Evolutionary conservation across 169 alveolate species (phyloP), one percentile per base, ranked within the genome.

Genomic region (Plasmodium knowlesi): DNA sequence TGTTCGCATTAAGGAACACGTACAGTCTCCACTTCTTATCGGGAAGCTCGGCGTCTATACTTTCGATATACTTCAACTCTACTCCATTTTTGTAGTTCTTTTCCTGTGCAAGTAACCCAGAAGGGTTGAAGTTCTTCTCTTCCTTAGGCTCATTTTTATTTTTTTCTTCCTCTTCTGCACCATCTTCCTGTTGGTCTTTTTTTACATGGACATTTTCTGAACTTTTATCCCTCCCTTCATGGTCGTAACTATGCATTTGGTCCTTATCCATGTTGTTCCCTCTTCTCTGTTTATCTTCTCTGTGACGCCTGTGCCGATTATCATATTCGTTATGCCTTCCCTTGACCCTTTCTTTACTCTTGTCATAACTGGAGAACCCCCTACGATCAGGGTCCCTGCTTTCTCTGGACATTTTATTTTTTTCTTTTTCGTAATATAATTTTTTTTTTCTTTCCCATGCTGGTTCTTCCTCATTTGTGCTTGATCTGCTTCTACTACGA

Each of bases 51-150:
- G 98, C 90, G 16, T 97, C 99, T 32, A 97, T 84, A 3, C 98
- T 98, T 61, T 83, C 96, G 2, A 98, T 84, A 88, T 97, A 97
- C 98, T 97, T 94, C 79, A 93, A 19, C 74, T 88, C 95, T 14
- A 97, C 95, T 25, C 98, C 98, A 70, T 97, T 97, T 19, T 91
- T 76, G 12, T 93, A 82, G 80, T 96, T 96, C 54, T 97, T 92
- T 28, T 96, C 98, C 25, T 91, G 96, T 25, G 98, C 98, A 71
- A 97, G 95, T 46, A 96, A 92, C 22, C 99, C 99, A 19, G 99
- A 97, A 14, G 98, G 98, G 92, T 97, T 98, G 89, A 97, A 97
- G 83, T 96, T 95, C 39, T 92, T 96, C 80, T 72, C 37, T 80
- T 83, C 95, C 37, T 83, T 70, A 61, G 57, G 50, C 5, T 73